Evolutionary conservation across 169 alveolate species (phyloP).

Genomic region (Plasmodium adleri): DNA sequence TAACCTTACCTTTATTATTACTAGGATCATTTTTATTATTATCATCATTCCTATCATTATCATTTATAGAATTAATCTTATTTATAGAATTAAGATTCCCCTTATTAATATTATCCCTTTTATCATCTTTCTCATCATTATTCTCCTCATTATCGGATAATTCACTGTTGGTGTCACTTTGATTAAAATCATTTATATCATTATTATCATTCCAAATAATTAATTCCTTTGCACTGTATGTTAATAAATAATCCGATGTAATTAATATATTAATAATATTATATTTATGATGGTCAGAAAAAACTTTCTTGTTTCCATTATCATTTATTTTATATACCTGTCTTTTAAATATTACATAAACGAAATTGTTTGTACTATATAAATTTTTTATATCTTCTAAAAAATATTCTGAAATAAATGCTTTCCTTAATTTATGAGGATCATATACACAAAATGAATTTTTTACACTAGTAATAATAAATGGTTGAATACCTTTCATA

Average conservation of each 20-base stretch:
- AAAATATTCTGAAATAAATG: slow-evolving; percentile 37
- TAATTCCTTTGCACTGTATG: slow-evolving; percentile 68
- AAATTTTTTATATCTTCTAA: slow-evolving; percentile 58
- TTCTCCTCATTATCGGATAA: neutral
- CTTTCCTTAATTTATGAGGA: slow-evolving; percentile 51
- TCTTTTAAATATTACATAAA: slow-evolving; percentile 46
- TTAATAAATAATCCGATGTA: slow-evolving; percentile 45
- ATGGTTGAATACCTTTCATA: slow-evolving; percentile 38
- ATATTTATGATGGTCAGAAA: slow-evolving; percentile 8
- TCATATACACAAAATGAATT: slow-evolving; percentile 45
- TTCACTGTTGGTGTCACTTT: slow-evolving; percentile 10
- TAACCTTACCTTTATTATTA: slow-evolving; percentile 18
- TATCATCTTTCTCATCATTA: neutral
- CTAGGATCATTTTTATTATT: slow-evolving; percentile 19
- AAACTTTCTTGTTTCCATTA: slow-evolving; percentile 26
- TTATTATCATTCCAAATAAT: slow-evolving; percentile 46
- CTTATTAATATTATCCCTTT: neutral
- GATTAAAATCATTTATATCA: neutral
- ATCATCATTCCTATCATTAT: slow-evolving; percentile 7
- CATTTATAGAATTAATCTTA: slow-evolving; percentile 23
- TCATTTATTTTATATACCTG: slow-evolving; percentile 60
- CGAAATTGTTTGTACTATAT: slow-evolving; percentile 27
- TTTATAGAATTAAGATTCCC: slow-evolving; percentile 7
- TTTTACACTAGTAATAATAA: slow-evolving; percentile 47
- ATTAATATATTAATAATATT: slow-evolving; percentile 30